Base-by-base conservation (phyloP, 78 protist species). In the Chrysochromulina tobinii region DNA sequence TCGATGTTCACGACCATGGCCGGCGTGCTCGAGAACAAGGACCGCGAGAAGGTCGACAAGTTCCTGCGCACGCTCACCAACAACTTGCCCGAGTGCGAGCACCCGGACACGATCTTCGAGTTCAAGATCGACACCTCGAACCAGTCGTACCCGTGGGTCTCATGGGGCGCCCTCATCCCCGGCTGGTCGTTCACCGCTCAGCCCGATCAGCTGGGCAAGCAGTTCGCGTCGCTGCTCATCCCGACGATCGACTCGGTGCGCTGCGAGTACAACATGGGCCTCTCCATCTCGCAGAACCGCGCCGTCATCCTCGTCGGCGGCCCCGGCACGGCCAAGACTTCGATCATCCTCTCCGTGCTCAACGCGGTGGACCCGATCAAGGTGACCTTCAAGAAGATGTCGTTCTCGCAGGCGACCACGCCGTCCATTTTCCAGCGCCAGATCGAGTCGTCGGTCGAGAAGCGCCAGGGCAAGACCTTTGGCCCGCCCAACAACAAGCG, bases 241-340 rank as follows among this genome's bases (percentile, higher is more conserved):
- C 99, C 99, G 21, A 96, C 98, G 15, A 51, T 94, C 51, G 99
- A 97, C 86, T 77, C 84, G 38, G 89, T 87, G 17, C 93, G 97
- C 27, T 23, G 77, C 27, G 89, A 88, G 55, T 95, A 9, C 79
- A 69, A 69, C 79, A 14, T 69, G 23, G 53, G 17, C 27, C 79
- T 14, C 79, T 69, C 79, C 4, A 20, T 25, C 54, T 4, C 9
- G 21, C 14, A 15, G 54, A 57, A 38, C 53, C 25, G 72, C 51
- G 68, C 94, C 12, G 90, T 90, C 25, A 89, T 97, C 23, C 87
- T 96, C 59, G 81, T 96, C n/a, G 99, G 99, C 11, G 96, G 89
- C 61, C 61, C 95, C 1, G 99, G 99, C 9, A 95, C 97, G 25
- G 97, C 97, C 54, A 97, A 97, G 93, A 93, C 99, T 4, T 94